Base-by-base conservation (phyloP, 2,329 filamentous ascomycete genomes). In the Sporothrix sp. region DNA sequence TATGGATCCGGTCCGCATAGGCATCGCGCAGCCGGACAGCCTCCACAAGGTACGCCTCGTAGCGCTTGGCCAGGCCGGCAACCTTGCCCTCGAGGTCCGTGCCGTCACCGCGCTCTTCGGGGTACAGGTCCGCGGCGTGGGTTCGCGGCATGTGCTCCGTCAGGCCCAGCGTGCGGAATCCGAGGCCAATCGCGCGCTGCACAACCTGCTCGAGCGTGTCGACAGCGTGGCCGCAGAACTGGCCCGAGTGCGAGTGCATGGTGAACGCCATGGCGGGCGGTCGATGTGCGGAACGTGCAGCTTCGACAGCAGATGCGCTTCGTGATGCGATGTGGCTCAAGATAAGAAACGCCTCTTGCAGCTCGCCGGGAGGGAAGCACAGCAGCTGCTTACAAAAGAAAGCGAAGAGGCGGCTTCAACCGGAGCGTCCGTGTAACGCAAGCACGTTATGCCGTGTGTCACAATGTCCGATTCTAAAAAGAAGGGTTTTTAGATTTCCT, bases 161-260 rank as follows among this genome's bases (percentile, higher is more conserved):
- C 52, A 98, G 68, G 20, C 85, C 88, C 63, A 96, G 89, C 18
- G 85, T 85, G 55, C 81, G 79, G 76, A 94, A 93, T 38, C 85
- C 83, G 54, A 84, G 75, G 43, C 74, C 68, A 58, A 97, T 87
- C 57, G 91, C 91, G 11, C 82, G 78, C 62, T 82, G 78, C 59
- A 97, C 73, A 44, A 97, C 79, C 57, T 88, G 82, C 66, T 97
- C 91, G 9, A 98, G 78, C 18, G 81, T 76, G 64, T 95, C 81
- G 63, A 84, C 81, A 46, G 93, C 93, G 71, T 98, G 93, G 59
- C 84, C 81, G 71, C 93, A 98, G 72, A 98, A 98, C 66, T 98
- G 87, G 56, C 93, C 93, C 33, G 93, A 97, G 70, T 98, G 93
- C 63, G 88, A 95, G 68, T 98, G 93, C 73, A 97, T 94, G 4